Conservation (phyloP, 2,329 filamentous ascomycete genomes). For the Cordyceps fumosorosea region DNA sequence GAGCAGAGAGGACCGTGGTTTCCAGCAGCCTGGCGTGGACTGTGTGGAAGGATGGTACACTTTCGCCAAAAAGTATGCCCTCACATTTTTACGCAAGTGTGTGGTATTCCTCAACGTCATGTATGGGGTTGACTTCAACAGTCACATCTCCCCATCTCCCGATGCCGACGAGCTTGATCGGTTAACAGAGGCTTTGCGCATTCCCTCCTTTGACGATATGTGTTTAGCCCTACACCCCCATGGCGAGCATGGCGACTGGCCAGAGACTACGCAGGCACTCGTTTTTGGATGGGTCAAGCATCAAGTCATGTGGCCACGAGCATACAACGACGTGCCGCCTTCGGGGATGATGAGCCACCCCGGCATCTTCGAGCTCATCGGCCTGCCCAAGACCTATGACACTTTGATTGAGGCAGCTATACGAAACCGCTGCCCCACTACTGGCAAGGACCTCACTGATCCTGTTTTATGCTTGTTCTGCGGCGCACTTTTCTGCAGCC, state of each 20-base stretch:
- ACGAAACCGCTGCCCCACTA: conserved; percentile 74
- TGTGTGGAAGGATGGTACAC: conserved; percentile 48
- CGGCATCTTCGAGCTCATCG: conserved; percentile 87
- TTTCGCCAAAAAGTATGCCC: conserved; percentile 72
- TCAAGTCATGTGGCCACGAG: conserved; percentile 38
- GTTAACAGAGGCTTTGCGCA: conserved; percentile 64
- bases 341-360: conserved; percentile 65
- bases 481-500: conserved; percentile 92
- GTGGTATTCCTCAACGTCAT: conserved; percentile 79
- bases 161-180: conserved; percentile 75
- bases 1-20: conserved; percentile 38
- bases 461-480: conserved; percentile 91
- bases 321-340: conserved; percentile 23
- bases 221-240: conserved; percentile 52
- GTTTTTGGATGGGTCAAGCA: conserved; percentile 70
- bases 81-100: conserved; percentile 84
- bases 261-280: conserved; percentile 37
- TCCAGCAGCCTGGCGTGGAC: conserved; percentile 49
- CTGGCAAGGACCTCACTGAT: conserved; percentile 84
- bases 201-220: conserved; percentile 76
- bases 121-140: conserved; percentile 81
- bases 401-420: conserved; percentile 88
- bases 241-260: conserved; percentile 41
- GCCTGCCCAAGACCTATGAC: conserved; percentile 87
- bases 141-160: conserved; percentile 53